phyloP scores from a whole-genome alignment of 2,329 filamentous ascomycete species.

The Alternaria sp. region DNA sequence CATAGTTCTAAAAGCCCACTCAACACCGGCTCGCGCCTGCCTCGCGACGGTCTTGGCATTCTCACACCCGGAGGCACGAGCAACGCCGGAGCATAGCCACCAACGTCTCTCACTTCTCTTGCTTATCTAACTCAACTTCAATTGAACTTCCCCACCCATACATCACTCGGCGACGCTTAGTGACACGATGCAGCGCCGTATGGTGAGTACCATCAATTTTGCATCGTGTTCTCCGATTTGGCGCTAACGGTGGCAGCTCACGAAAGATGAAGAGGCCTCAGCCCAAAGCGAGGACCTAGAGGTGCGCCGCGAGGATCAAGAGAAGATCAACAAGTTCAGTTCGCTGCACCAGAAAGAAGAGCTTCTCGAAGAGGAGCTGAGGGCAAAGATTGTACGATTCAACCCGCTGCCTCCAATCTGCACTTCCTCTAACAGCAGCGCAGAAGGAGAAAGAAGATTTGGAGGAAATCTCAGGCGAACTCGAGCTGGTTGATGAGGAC shows the following conservation, averaged over 20 bases:
- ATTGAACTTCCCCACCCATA: neutral
- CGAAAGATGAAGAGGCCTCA: conserved; percentile 85
- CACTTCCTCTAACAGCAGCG: neutral
- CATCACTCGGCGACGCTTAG: neutral
- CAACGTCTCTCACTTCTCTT: neutral
- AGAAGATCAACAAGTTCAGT: conserved; percentile 98
- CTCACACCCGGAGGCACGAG: conserved; percentile 6
- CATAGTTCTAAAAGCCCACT: neutral
- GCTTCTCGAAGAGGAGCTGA: conserved; percentile 78
- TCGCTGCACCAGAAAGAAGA: conserved; percentile 87
- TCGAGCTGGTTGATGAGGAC: conserved; percentile 95
- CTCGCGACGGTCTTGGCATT: conserved; percentile 8
- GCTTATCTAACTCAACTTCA: neutral
- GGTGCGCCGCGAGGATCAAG: conserved; percentile 94
- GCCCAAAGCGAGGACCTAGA: conserved; percentile 81
- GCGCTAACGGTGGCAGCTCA: conserved; percentile 68
- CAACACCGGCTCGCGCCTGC: conserved; percentile 1
- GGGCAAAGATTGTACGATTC: conserved; percentile 72
- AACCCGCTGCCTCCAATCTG: neutral
- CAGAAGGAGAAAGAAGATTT: conserved; percentile 99
- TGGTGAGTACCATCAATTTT: conserved; percentile 45
- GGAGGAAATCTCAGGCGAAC: conserved; percentile 86
- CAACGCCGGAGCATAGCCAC: conserved; percentile 3
- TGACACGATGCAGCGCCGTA: conserved; percentile 51
- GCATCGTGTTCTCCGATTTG: neutral